Evolutionary conservation across 1,139 yeast species (phyloP).

Genomic region (Geotrichum carabidarum): DNA sequence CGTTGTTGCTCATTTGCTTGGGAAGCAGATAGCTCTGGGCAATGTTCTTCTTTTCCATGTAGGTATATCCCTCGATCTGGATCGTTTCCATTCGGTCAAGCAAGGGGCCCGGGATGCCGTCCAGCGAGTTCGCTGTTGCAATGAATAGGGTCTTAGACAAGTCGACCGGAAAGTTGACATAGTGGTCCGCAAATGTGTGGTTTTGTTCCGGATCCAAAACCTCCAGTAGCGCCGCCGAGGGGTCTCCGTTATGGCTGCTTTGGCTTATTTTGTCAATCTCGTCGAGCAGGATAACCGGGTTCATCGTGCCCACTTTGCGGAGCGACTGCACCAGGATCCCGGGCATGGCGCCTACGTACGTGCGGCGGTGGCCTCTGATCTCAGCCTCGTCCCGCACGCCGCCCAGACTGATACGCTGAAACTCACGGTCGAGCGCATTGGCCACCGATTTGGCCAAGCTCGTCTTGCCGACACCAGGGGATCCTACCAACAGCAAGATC

Average conservation of each 20-base stretch:
- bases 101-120: slow-evolving; percentile 70
- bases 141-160: slow-evolving; percentile 77
- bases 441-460: slow-evolving; percentile 86
- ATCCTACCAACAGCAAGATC: slow-evolving; percentile 79
- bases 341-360: slow-evolving; percentile 93
- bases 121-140: slow-evolving; percentile 85
- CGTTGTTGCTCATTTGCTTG: slow-evolving; percentile 67
- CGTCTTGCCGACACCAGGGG: slow-evolving; percentile 95
- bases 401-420: slow-evolving; percentile 81
- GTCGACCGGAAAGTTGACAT: slow-evolving; percentile 85
- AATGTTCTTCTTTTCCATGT: slow-evolving; percentile 70
- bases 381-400: slow-evolving; percentile 90
- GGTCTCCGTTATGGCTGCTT: slow-evolving; percentile 69
- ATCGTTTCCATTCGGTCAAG: slow-evolving; percentile 85
- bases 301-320: slow-evolving; percentile 72
- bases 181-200: slow-evolving; percentile 71
- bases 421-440: slow-evolving; percentile 64
- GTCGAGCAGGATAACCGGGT: slow-evolving; percentile 80
- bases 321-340: slow-evolving; percentile 77
- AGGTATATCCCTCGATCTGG: slow-evolving; percentile 74
- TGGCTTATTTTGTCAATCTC: slow-evolving; percentile 78
- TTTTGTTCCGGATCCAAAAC: slow-evolving; percentile 92
- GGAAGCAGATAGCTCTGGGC: slow-evolving; percentile 70
- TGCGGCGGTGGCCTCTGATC: slow-evolving; percentile 85
- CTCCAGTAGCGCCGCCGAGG: slow-evolving; percentile 84